Conservation (phyloP, 768 basidiomycete genomes). For the Lentinula boryana region DNA sequence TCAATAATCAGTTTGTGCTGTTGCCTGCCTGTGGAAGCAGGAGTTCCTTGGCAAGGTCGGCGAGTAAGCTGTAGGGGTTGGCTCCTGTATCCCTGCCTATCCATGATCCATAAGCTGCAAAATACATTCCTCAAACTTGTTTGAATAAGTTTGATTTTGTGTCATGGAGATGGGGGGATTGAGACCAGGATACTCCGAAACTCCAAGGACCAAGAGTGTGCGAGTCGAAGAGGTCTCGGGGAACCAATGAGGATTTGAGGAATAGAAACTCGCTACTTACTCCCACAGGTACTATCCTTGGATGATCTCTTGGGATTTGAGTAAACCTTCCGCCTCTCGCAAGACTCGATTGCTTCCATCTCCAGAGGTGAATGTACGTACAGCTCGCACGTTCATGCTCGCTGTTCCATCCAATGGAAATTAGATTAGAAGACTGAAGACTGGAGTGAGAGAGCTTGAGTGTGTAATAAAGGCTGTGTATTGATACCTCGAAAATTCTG, state of each 20-base stretch:
- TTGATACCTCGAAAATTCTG: no score
- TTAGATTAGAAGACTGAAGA: not conserved
- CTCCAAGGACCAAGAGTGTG: not conserved
- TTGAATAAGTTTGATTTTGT: not conserved
- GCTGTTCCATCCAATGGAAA: not conserved
- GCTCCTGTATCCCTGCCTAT: no score
- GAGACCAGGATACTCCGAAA: not conserved
- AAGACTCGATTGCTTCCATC: not conserved
- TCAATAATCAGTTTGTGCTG: not conserved
- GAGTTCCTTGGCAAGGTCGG: no score
- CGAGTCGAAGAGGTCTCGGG: not conserved
- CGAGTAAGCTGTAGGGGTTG: no score
- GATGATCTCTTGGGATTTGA: not conserved
- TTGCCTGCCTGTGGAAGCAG: not conserved
- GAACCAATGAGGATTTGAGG: not conserved
- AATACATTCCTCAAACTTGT: not conserved
- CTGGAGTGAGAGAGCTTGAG: not conserved
- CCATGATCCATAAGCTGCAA: not conserved
- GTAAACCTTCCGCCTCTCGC: not conserved
- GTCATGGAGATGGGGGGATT: not conserved
- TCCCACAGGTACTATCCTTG: not conserved
- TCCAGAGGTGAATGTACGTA: not conserved
- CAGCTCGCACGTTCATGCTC: not conserved
- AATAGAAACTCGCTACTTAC: not conserved
- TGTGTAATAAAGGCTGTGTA: no score